phyloP scores from a whole-genome alignment of 2,329 filamentous ascomycete species.

The Colletotrichum tabaci region DNA sequence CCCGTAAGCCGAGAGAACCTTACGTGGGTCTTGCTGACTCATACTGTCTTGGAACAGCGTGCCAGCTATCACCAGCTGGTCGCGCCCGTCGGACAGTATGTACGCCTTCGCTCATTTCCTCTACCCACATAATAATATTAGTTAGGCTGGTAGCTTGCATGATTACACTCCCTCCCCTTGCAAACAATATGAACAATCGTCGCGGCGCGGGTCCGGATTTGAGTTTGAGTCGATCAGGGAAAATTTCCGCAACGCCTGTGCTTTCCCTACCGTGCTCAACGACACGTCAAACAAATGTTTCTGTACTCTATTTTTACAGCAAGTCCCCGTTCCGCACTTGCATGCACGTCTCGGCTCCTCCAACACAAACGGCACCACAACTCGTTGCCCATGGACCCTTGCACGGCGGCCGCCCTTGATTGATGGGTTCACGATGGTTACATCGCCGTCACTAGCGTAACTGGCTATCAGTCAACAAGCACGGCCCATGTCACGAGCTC shows the following conservation, averaged over 20 bases:
- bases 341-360: no score
- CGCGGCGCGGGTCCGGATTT: constrained; percentile 4
- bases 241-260: constrained; percentile 28
- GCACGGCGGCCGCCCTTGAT: not conserved
- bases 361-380: not conserved
- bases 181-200: not conserved
- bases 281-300: not conserved
- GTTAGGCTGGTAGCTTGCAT: not conserved
- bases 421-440: not conserved
- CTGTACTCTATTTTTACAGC: constrained; percentile 15
- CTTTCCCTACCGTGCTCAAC: not conserved
- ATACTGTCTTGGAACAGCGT: not conserved
- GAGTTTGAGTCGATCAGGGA: constrained; percentile 27
- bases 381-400: not conserved
- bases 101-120: not conserved
- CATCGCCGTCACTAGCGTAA: not conserved
- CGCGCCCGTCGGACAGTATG: not conserved
- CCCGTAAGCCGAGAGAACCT: constrained; percentile 25
- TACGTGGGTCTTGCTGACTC: constrained; percentile 7
- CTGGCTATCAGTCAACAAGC: not conserved
- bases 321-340: not conserved
- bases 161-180: not conserved
- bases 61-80: not conserved
- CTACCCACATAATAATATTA: not conserved
- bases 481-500: not conserved